Evolutionary conservation across 2,329 filamentous ascomycete species (phyloP).

Genomic region (Clonostachys chloroleuca): DNA sequence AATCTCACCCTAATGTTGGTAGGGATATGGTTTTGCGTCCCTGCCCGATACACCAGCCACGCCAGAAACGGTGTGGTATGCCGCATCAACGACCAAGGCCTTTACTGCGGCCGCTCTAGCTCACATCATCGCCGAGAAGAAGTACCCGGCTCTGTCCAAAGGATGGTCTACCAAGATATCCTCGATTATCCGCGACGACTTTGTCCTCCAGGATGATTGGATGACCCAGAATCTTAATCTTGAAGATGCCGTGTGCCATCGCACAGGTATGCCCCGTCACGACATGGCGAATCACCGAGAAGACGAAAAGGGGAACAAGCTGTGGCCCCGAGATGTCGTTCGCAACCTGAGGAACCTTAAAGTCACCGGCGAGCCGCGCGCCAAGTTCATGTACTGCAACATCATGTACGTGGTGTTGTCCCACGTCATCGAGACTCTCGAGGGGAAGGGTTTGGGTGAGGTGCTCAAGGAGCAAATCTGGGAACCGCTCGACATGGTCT

Average conservation of each 20-base stretch:
- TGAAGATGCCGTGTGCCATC: constrained; percentile 17
- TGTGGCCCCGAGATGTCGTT: constrained; percentile 26
- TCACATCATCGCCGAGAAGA: constrained; percentile 40
- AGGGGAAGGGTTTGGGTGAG: constrained; percentile 25
- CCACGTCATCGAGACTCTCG: constrained; percentile 39
- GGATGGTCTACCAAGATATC: constrained; percentile 43
- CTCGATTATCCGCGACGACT: constrained; percentile 43
- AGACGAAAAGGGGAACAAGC: constrained; percentile 17
- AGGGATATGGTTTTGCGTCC: constrained; percentile 20
- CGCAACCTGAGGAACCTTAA: constrained; percentile 39
- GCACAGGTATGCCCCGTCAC: constrained; percentile 42
- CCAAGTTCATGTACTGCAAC: constrained; percentile 43
- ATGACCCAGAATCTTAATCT: constrained; percentile 41
- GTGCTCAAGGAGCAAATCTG: constrained; percentile 36
- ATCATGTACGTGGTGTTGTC: constrained; percentile 40
- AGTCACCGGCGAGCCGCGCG: constrained; percentile 34
- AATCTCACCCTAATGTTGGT: not conserved
- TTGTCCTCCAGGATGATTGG: constrained; percentile 39
- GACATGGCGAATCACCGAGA: constrained; percentile 16
- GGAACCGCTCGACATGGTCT: constrained; percentile 39
- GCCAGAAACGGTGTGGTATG: constrained; percentile 46
- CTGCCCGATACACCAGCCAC: constrained; percentile 31
- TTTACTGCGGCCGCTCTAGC: constrained; percentile 45
- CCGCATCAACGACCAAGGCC: constrained; percentile 52
- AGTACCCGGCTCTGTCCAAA: constrained; percentile 14